Evolutionary conservation across 768 basidiomycete species (phyloP).

Genomic region (Russula brevipes): DNA sequence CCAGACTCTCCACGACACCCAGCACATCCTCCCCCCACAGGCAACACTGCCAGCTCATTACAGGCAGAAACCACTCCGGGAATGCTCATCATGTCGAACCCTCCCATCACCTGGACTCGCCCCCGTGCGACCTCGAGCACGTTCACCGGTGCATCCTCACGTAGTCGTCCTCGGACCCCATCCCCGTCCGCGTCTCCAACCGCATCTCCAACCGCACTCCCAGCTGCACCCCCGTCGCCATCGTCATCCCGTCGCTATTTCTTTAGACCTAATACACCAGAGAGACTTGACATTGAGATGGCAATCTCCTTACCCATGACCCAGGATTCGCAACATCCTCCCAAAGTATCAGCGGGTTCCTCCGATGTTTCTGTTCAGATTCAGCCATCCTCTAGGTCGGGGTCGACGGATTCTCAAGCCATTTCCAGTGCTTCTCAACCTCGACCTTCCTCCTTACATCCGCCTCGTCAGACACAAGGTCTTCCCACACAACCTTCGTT

Average conservation of each 20-base stretch:
- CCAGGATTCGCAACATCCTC: neutral
- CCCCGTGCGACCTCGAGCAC: neutral
- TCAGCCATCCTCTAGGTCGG: neutral
- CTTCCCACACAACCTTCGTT: neutral
- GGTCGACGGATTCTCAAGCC: neutral
- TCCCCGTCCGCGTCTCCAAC: neutral
- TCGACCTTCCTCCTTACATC: neutral
- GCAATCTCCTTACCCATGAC: neutral
- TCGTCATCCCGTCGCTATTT: neutral
- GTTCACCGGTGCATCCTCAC: neutral
- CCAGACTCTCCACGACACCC: neutral
- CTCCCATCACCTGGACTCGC: neutral
- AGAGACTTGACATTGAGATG: too few species aligned
- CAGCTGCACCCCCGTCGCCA: too few species aligned
- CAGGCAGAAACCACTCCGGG: neutral
- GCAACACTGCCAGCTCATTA: neutral
- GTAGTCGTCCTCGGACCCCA: neutral
- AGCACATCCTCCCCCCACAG: neutral
- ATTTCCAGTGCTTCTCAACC: neutral
- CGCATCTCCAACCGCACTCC: too few species aligned
- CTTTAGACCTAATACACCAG: neutral
- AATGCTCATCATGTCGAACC: neutral
- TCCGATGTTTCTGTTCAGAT: neutral
- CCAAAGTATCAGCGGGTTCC: neutral
- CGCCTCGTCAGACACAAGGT: neutral